phyloP scores from a whole-genome alignment of 768 basidiomycete species.

The Suillus americanus region DNA sequence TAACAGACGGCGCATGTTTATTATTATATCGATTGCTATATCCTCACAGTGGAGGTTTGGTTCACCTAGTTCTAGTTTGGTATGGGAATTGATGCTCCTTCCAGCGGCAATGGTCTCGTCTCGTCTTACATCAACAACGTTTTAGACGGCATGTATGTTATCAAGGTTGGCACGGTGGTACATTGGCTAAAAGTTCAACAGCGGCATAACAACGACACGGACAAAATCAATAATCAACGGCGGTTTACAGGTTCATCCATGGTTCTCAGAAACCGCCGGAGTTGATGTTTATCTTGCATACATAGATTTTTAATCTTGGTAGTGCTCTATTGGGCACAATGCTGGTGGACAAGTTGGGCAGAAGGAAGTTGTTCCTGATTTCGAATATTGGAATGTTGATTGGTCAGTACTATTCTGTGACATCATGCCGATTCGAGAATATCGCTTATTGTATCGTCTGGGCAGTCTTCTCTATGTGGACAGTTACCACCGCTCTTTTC shows the following conservation, averaged over 20 bases:
- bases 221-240: slow-evolving; percentile 66
- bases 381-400: slow-evolving; percentile 63
- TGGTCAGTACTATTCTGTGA: slow-evolving; percentile 32
- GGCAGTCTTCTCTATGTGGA: slow-evolving; percentile 58
- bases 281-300: not conserved
- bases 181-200: not conserved
- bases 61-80: not conserved
- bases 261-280: not conserved
- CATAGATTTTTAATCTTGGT: slow-evolving; percentile 60
- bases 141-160: slow-evolving; percentile 47
- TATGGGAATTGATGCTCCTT: not conserved
- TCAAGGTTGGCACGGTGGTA: too few relatives aligned
- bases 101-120: slow-evolving; percentile 65
- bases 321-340: slow-evolving; percentile 60
- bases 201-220: slow-evolving; percentile 49
- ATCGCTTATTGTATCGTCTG: not conserved
- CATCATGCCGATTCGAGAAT: not conserved
- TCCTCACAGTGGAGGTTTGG: slow-evolving; percentile 75
- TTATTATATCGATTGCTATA: slow-evolving; percentile 64
- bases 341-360: slow-evolving; percentile 65
- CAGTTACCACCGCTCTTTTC: slow-evolving; percentile 43
- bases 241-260: slow-evolving; percentile 46
- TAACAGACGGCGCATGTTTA: slow-evolving; percentile 65
- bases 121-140: slow-evolving; percentile 75
- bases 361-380: slow-evolving; percentile 64